These are phyloP conservation scores for Zygotorulaspora sp. DNA, from an alignment of 805 yeast species.

Conservation along the genomic window DNA sequence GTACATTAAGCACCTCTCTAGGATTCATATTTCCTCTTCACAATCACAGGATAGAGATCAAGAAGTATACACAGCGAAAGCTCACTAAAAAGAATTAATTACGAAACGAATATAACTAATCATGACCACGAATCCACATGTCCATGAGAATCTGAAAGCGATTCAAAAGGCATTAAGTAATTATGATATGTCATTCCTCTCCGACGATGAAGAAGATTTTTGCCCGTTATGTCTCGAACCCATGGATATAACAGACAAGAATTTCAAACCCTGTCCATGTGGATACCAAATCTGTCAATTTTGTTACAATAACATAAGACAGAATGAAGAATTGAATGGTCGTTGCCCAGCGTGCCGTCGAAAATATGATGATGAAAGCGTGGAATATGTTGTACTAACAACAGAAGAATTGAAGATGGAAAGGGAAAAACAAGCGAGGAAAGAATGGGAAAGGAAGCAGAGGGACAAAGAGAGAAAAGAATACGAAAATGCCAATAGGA, in stretches of 20 bases:
- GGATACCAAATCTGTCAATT: constrained; percentile 98
- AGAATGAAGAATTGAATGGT: constrained; percentile 92
- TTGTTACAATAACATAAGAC: constrained; percentile 93
- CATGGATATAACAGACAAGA: constrained; percentile 92
- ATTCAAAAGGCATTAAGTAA: constrained; percentile 31
- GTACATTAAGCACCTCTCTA: too few relatives aligned
- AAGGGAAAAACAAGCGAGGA: constrained; percentile 72
- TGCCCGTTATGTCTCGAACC: constrained; percentile 97
- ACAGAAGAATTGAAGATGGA: constrained; percentile 81
- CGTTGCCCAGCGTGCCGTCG: constrained; percentile 98
- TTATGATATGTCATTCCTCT: constrained; percentile 33
- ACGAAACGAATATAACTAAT: too few relatives aligned
- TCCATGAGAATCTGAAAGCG: constrained; percentile 30
- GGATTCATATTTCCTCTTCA: too few relatives aligned
- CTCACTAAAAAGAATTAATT: too few relatives aligned
- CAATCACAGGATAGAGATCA: too few relatives aligned
- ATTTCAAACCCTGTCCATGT: constrained; percentile 99
- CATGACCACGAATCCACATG: constrained; percentile 28
- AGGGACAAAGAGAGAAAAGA: constrained; percentile 90
- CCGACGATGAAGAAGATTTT: constrained; percentile 37
- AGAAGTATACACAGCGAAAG: too few relatives aligned
- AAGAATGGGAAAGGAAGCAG: constrained; percentile 77
- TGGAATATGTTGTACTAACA: constrained; percentile 77
- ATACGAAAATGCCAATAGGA: constrained; percentile 73
- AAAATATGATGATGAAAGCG: constrained; percentile 86